Evolutionary conservation across 225 moss, liverwort and hornwort genomes (phyloP), one percentile per base, ranked within the genome.

Genomic region (Pleurozium schreberi): DNA sequence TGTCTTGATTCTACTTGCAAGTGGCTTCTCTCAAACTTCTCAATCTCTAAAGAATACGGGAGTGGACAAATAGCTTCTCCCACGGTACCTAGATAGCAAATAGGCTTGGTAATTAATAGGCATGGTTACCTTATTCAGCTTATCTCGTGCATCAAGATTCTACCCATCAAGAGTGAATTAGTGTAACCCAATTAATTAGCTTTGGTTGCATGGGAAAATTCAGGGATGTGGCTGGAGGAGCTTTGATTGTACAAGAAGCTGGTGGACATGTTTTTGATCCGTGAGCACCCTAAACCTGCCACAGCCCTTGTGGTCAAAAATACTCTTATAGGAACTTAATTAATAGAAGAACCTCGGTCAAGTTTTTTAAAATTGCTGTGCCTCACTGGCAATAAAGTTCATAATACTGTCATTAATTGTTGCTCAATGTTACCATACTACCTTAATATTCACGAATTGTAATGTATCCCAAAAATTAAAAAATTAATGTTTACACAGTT

Each of bases 181-280:
- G 34, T 75, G 3, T 34, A 76, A 34, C 52, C 13, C 36, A 30
- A 30, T 40, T 28, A 83, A 36, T 18, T 78, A 27, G 42, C 62
- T 77, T 57, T 75, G 84, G 8, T 16, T n/a, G 5, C 68, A 57
- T 61, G 28, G 61, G 62, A 4, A 42, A 60, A 50, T 73, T 79
- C 90, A 97, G 96, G 98, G 99, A 99, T 86, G 97, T 99, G 26
- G 99, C 97, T 49, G 99, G 94, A 33, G 99, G 99, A 75, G 96
- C 89, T 47, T 65, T 99, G 92, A 96, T 99, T 45, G 86, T 95
- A 26, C 90, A 93, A 88, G 97, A 99, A 83, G 99, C 99, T 25
- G 99, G 99, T 30, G 97, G 97, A 55, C 90, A 79, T 5, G 91
- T 97, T 36, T 99, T 96, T 74, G 97, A 99, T 89, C 97, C 98